Conservation (phyloP, 441 rosid species). For the Jatropha multifida region DNA sequence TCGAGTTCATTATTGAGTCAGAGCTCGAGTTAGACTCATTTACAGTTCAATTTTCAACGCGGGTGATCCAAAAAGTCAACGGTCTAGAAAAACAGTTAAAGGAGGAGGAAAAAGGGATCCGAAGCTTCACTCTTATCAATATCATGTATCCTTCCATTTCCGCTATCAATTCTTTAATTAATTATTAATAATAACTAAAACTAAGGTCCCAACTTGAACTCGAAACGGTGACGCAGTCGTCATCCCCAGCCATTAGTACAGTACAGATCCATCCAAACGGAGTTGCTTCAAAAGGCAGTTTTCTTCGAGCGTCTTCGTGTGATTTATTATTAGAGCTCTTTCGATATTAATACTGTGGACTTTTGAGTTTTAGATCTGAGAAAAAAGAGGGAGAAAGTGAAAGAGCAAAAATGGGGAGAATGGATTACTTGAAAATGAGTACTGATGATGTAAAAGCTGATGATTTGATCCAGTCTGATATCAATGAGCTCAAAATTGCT, state of each 20-base stretch:
- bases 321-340: too few species aligned
- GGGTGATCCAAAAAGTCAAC: background rate
- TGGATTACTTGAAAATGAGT: slow-evolving; percentile 58
- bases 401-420: slow-evolving; percentile 47
- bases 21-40: too few species aligned
- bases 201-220: slow-evolving; percentile 1
- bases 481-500: slow-evolving; percentile 51
- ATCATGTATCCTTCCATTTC: background rate
- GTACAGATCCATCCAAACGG: background rate
- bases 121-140: background rate
- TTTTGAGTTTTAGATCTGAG: slow-evolving; percentile 16
- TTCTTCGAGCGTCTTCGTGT: background rate
- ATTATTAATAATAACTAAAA: background rate
- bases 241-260: background rate
- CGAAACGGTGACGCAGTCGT: background rate
- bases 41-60: background rate
- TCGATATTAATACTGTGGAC: background rate
- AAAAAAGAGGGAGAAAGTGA: background rate
- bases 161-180: background rate
- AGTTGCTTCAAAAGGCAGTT: background rate
- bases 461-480: slow-evolving; percentile 49
- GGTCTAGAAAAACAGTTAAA: background rate
- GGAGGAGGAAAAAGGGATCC: background rate
- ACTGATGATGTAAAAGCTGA: slow-evolving; percentile 44
- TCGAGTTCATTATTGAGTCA: too few species aligned